A percentile compares a stretch with the other conserved stretches of the same genome.
Conservation (phyloP, 2,329 filamentous ascomycete genomes). For the Penicillium sp. region DNA sequence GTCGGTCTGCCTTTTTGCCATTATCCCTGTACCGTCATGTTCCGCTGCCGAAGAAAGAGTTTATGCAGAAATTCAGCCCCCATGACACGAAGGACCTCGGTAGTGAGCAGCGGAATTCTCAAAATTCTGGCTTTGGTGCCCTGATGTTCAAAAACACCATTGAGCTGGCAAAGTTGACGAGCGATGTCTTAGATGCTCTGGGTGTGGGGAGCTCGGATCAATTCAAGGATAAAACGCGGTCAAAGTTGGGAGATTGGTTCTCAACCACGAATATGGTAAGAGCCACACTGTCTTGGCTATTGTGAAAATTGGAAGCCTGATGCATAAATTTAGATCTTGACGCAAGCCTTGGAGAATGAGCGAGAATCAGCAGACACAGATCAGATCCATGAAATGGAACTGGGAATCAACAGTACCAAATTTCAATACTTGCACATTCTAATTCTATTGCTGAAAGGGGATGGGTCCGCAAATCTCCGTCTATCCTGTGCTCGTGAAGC, state of each 20-base stretch:
- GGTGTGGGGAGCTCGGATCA: neutral
- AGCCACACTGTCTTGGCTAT: neutral
- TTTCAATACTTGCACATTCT: constrained; percentile 11
- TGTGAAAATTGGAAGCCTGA: neutral
- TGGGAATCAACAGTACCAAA: constrained; percentile 10
- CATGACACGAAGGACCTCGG: neutral
- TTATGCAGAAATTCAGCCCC: neutral
- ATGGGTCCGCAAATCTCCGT: neutral
- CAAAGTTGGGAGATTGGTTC: neutral
- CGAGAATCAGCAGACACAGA: neutral
- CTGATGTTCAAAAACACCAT: neutral
- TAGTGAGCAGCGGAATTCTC: neutral
- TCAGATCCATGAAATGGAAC: constrained; percentile 10
- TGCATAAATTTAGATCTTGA: neutral
- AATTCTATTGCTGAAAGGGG: constrained; percentile 5
- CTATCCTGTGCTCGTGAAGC: constrained; percentile 14
- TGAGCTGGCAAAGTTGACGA: neutral
- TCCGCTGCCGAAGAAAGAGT: neutral
- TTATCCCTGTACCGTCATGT: constrained; percentile 6
- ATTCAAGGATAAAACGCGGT: neutral
- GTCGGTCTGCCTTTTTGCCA: constrained; percentile 12
- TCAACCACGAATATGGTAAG: neutral
- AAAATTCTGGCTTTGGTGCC: neutral
- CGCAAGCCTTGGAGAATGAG: neutral
- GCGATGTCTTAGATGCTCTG: neutral